A percentile compares a stretch with the other conserved stretches of the same genome.
Conservation (phyloP, 768 basidiomycete species). For the Macrocybe gigantea region DNA sequence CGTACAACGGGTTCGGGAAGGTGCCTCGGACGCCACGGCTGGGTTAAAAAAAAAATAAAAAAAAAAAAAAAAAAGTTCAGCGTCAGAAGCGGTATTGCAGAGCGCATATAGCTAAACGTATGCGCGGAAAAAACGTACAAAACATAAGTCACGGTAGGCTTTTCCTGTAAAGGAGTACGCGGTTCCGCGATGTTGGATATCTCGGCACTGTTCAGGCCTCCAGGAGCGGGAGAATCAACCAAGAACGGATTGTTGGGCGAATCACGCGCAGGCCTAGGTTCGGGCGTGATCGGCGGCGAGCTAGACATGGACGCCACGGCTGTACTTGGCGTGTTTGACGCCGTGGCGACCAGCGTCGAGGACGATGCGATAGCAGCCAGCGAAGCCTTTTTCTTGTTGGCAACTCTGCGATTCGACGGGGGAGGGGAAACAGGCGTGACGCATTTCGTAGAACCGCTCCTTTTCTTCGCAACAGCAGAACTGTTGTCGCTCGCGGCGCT, state of each 20-base stretch:
- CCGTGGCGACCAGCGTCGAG: slow-evolving; percentile 8
- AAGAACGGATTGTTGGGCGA: slow-evolving; percentile 74
- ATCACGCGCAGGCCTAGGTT: slow-evolving; percentile 39
- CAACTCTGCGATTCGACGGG: slow-evolving; percentile 48
- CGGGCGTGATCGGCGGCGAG: slow-evolving; percentile 36
- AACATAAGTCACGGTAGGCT: slow-evolving; percentile 63
- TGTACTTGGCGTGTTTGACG: slow-evolving; percentile 7
- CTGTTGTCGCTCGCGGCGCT: slow-evolving; percentile 6
- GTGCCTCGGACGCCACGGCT: slow-evolving; percentile 65
- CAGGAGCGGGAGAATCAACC: slow-evolving; percentile 24
- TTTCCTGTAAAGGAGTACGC: slow-evolving; percentile 41
- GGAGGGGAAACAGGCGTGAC: slow-evolving; percentile 58
- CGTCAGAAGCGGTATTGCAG: background rate
- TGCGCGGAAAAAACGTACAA: slow-evolving; percentile 44
- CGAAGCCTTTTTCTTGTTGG: slow-evolving; percentile 3
- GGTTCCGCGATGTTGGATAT: slow-evolving; percentile 24
- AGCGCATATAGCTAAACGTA: background rate
- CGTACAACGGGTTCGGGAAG: slow-evolving; percentile 61
- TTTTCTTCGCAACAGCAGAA: no score
- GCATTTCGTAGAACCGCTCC: background rate
- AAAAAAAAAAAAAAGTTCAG: slow-evolving; percentile 3
- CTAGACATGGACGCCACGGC: slow-evolving; percentile 10
- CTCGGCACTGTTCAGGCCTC: slow-evolving; percentile 24
- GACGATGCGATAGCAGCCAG: slow-evolving; percentile 11
- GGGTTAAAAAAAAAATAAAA: slow-evolving; percentile 6